These are phyloP conservation scores for Podospora appendiculata DNA, from an alignment of 495 filamentous ascomycete genomes.

Conservation along the genomic window DNA sequence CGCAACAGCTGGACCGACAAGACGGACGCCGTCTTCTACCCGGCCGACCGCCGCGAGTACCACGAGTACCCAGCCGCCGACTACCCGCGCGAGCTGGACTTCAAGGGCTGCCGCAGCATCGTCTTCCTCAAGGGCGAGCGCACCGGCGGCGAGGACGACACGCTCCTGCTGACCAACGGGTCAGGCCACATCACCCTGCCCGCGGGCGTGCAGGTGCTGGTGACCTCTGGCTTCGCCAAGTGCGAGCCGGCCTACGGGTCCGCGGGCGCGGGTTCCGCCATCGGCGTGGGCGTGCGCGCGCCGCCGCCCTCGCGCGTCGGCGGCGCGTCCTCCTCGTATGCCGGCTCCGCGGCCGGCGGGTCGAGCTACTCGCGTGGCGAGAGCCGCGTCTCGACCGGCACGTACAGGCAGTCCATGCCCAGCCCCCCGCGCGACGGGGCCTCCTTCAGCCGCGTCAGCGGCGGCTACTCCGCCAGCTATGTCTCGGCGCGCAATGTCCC, in stretches of 20 bases:
- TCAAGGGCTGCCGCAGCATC: conserved; percentile 14
- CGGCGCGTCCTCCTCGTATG: conserved; percentile 7
- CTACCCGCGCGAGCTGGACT: conserved; percentile 19
- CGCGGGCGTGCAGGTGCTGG: conserved; percentile 14
- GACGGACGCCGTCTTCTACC: conserved; percentile 9
- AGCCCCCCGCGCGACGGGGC: conserved; percentile 7
- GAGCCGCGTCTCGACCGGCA: neutral
- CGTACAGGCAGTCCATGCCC: neutral
- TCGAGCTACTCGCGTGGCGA: conserved; percentile 1
- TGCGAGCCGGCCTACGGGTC: conserved; percentile 2
- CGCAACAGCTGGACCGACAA: conserved; percentile 14
- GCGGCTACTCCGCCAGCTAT: conserved; percentile 4
- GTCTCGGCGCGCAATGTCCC: conserved; percentile 7
- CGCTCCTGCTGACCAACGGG: conserved; percentile 13
- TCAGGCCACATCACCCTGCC: conserved; percentile 21
- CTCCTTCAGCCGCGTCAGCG: neutral
- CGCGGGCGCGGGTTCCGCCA: conserved; percentile 1
- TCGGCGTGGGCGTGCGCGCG: conserved; percentile 9
- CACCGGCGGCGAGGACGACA: conserved; percentile 6
- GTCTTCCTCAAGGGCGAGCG: conserved; percentile 10
- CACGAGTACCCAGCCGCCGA: conserved; percentile 4
- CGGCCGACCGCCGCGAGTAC: conserved; percentile 1
- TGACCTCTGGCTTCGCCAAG: conserved; percentile 11
- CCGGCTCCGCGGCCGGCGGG: neutral
- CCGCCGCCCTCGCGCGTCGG: conserved; percentile 9